A percentile compares a stretch with the other conserved stretches of the same genome.
These are phyloP conservation scores for Cordyceps cateniannulata DNA, from an alignment of 2,329 filamentous ascomycete species.

Conservation along the genomic window DNA sequence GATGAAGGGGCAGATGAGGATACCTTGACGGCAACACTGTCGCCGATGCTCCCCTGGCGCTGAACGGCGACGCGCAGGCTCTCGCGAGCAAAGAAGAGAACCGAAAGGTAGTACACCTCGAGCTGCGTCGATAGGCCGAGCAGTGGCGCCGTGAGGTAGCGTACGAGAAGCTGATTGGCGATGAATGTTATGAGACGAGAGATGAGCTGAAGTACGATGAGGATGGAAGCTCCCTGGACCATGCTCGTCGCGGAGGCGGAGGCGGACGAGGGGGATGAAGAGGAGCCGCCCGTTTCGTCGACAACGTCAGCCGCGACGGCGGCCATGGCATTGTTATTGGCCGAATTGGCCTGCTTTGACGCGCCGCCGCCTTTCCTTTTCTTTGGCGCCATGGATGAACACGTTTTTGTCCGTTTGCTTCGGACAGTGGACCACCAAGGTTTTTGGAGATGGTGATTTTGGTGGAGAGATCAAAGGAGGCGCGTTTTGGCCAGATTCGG, in stretches of 20 bases:
- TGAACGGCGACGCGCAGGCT: constrained; percentile 88
- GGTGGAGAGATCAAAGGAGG: constrained; percentile 6
- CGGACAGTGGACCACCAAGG: neutral
- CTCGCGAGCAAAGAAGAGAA: constrained; percentile 92
- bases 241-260: constrained; percentile 22
- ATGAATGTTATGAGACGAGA: constrained; percentile 87
- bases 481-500: constrained; percentile 11
- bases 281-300: too few species aligned
- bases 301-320: too few species aligned
- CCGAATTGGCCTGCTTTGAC: constrained; percentile 8
- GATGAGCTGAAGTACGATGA: constrained; percentile 80
- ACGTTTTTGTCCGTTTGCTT: neutral
- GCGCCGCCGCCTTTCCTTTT: neutral
- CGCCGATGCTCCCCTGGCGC: constrained; percentile 46
- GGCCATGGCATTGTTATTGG: neutral
- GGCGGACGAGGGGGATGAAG: neutral
- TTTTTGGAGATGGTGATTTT: neutral
- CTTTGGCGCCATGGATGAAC: neutral
- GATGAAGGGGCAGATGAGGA: neutral
- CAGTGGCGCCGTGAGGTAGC: constrained; percentile 77
- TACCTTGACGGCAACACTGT: neutral
- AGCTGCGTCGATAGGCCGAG: constrained; percentile 84
- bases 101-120: constrained; percentile 85
- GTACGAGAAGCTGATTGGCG: constrained; percentile 85
- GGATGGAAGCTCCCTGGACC: constrained; percentile 70